Evolutionary conservation across 345 rosid genomes (phyloP).

Genomic region (Atalantia buxifolia): DNA sequence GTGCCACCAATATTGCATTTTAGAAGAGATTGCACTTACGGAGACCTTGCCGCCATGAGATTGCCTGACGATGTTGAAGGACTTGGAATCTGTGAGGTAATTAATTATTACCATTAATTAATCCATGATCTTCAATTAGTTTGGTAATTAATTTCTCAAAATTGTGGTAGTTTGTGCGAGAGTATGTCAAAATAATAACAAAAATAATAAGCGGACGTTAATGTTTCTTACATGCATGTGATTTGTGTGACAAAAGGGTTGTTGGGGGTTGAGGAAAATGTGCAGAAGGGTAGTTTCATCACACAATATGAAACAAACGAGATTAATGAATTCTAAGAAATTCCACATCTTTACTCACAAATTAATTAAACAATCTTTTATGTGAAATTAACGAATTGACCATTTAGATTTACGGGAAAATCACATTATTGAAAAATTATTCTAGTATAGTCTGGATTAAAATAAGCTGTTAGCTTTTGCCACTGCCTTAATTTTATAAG

Average conservation of each 20-base stretch:
- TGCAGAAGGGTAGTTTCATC: not conserved
- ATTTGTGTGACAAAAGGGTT: not conserved
- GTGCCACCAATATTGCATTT: slow-evolving; percentile 82
- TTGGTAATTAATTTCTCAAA: too few species aligned
- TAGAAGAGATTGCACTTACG: slow-evolving; percentile 84
- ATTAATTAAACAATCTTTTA: too few species aligned
- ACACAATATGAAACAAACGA: not conserved
- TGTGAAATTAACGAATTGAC: too few species aligned
- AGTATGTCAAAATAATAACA: not conserved
- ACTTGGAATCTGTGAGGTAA: slow-evolving; percentile 89
- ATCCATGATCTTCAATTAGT: not conserved
- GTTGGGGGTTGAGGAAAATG: not conserved
- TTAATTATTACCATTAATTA: not conserved
- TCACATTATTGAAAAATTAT: too few species aligned
- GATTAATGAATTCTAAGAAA: too few species aligned
- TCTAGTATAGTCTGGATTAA: too few species aligned
- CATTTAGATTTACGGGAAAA: too few species aligned
- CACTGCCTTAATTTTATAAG: too few species aligned
- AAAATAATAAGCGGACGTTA: not conserved
- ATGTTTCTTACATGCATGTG: not conserved
- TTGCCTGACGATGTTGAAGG: slow-evolving; percentile 86
- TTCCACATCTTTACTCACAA: too few species aligned
- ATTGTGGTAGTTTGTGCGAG: not conserved
- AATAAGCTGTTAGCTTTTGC: too few species aligned
- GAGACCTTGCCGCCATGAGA: slow-evolving; percentile 97